These are phyloP conservation scores for Beauveria pseudobassiana DNA, from an alignment of 2,329 filamentous ascomycete genomes.

Conservation along the genomic window DNA sequence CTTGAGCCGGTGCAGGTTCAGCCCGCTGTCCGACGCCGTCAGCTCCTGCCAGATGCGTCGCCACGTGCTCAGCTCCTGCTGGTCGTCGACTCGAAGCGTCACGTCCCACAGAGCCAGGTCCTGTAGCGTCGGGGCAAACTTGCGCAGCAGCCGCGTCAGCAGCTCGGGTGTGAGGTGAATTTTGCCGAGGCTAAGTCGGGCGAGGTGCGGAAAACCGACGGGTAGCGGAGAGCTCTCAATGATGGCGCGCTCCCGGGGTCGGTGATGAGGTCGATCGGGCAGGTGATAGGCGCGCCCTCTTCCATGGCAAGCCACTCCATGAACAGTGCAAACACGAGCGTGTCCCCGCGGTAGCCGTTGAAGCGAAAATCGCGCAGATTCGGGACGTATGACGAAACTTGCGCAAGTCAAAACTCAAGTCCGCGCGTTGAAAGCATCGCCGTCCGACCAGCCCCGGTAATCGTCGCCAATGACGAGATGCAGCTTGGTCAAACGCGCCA, in stretches of 20 bases:
- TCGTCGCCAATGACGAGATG: slow-evolving; percentile 18
- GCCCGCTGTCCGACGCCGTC: slow-evolving; percentile 18
- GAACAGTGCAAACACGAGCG: slow-evolving; percentile 20
- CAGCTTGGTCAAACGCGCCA: slow-evolving; percentile 39
- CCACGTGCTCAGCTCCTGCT: slow-evolving; percentile 26
- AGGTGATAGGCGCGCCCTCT: slow-evolving; percentile 5
- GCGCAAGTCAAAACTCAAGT: slow-evolving; percentile 16
- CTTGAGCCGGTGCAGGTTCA: slow-evolving; percentile 27
- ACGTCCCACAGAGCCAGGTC: slow-evolving; percentile 40
- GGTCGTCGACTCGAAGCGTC: slow-evolving; percentile 3
- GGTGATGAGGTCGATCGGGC: neutral
- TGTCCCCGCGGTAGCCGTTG: slow-evolving; percentile 26
- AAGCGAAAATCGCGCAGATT: slow-evolving; percentile 46
- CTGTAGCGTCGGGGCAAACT: slow-evolving; percentile 36
- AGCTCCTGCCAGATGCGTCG: slow-evolving; percentile 29
- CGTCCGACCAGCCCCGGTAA: neutral
- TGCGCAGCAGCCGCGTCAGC: slow-evolving; percentile 30
- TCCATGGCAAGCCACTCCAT: slow-evolving; percentile 31
- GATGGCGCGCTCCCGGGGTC: neutral
- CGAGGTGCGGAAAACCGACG: slow-evolving; percentile 27
- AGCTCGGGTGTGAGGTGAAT: slow-evolving; percentile 21
- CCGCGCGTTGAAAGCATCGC: neutral
- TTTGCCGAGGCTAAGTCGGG: slow-evolving; percentile 37
- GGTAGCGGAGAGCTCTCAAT: slow-evolving; percentile 15
- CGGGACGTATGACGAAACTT: slow-evolving; percentile 28